A percentile compares a stretch with the other conserved stretches of the same genome.
phyloP scores from a whole-genome alignment of 768 basidiomycete genomes.

The Asterophora lycoperdoides region DNA sequence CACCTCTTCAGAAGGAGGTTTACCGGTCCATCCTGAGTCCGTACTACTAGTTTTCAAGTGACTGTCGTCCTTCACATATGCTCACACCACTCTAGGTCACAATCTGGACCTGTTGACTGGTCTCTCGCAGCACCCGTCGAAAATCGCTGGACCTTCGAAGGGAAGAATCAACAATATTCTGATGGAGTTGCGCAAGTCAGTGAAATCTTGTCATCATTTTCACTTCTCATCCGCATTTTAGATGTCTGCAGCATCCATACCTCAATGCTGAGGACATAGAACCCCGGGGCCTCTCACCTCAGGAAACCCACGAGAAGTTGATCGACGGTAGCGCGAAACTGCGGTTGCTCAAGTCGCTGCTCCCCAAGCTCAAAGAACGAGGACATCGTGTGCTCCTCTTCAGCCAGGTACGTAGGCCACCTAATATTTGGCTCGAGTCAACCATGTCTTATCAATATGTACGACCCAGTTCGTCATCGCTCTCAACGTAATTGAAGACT shows the following conservation, averaged over 20 bases:
- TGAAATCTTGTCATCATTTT: conserved; percentile 4
- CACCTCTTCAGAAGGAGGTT: conserved; percentile 80
- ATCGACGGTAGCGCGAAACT: conserved; percentile 86
- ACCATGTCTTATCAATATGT: neutral
- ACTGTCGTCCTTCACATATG: conserved; percentile 10
- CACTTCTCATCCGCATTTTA: conserved; percentile 23
- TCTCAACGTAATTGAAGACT: conserved; percentile 86
- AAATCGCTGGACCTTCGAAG: conserved; percentile 35
- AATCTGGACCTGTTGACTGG: conserved; percentile 65
- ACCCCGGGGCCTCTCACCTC: conserved; percentile 49
- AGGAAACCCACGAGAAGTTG: conserved; percentile 72
- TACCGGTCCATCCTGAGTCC: conserved; percentile 82
- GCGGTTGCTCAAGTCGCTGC: conserved; percentile 64
- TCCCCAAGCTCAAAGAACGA: conserved; percentile 79
- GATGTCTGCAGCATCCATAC: conserved; percentile 91
- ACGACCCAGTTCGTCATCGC: conserved; percentile 74
- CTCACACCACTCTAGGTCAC: conserved; percentile 43
- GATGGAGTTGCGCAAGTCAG: conserved; percentile 86
- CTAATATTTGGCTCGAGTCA: too few species aligned
- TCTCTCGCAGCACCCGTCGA: conserved; percentile 44
- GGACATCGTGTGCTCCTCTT: conserved; percentile 90
- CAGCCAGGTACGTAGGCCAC: conserved; percentile 62
- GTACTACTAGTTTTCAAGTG: conserved; percentile 12
- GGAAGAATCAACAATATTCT: conserved; percentile 74
- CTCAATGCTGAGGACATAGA: conserved; percentile 79